Evolutionary conservation across 257 asterid species (phyloP).

Genomic region (Pogostemon cablin): DNA sequence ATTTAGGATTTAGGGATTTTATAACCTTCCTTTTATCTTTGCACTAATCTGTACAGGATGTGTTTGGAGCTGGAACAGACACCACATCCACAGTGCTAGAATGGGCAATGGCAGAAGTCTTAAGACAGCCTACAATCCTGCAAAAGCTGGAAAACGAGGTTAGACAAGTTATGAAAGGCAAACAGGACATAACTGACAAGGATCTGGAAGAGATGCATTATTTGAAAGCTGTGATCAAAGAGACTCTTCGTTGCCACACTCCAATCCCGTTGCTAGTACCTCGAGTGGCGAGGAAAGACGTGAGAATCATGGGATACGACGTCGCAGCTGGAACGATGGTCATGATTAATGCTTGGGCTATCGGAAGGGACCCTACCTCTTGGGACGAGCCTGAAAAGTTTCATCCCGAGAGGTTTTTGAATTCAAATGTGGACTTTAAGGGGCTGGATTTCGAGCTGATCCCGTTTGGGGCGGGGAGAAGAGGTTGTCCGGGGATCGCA

Average conservation of each 20-base stretch:
- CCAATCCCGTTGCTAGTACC: slow-evolving; percentile 50
- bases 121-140: slow-evolving; percentile 39
- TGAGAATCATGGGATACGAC: slow-evolving; percentile 41
- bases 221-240: slow-evolving; percentile 52
- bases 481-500: slow-evolving; percentile 44
- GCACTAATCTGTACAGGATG: slow-evolving; percentile 34
- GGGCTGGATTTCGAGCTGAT: slow-evolving; percentile 42
- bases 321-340: slow-evolving; percentile 44
- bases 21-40: neutral
- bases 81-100: slow-evolving; percentile 42
- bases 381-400: slow-evolving; percentile 53
- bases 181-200: slow-evolving; percentile 24
- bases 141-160: slow-evolving; percentile 42
- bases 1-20: no score
- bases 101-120: slow-evolving; percentile 54
- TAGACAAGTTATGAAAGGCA: slow-evolving; percentile 30
- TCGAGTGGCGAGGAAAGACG: slow-evolving; percentile 37
- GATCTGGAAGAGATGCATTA: slow-evolving; percentile 56
- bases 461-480: slow-evolving; percentile 49
- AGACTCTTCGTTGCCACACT: slow-evolving; percentile 48
- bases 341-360: slow-evolving; percentile 45
- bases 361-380: slow-evolving; percentile 37
- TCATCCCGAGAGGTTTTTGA: slow-evolving; percentile 48
- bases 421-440: slow-evolving; percentile 27
- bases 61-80: slow-evolving; percentile 54